Conservation (phyloP, 1,284 basidiomycete species). For the Pseudozyma pruni region DNA sequence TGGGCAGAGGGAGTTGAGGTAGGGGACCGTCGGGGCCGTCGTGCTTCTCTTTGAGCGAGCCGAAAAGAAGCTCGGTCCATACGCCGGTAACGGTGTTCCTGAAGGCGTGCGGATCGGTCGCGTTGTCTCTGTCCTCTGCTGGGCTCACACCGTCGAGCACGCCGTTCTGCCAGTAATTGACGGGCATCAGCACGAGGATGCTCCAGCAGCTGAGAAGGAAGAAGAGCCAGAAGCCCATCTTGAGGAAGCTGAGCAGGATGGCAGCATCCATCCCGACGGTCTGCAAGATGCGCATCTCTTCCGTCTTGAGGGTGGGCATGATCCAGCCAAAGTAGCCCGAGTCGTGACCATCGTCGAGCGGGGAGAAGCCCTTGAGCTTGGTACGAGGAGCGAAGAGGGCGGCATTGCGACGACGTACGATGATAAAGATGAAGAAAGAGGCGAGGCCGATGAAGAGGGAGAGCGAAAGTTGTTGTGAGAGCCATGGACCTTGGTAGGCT, state of each 20-base stretch:
- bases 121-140: constrained; percentile 48
- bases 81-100: constrained; percentile 19
- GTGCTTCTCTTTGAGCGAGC: constrained; percentile 15
- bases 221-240: constrained; percentile 92
- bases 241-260: constrained; percentile 92
- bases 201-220: constrained; percentile 77
- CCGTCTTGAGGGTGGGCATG: constrained; percentile 85
- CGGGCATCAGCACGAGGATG: constrained; percentile 64
- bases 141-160: constrained; percentile 66
- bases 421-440: constrained; percentile 87
- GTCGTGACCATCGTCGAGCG: constrained; percentile 79
- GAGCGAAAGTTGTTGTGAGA: constrained; percentile 86
- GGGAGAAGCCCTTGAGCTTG: constrained; percentile 92
- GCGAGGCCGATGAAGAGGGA: constrained; percentile 80
- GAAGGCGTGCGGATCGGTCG: constrained; percentile 13
- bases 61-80: constrained; percentile 32
- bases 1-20: constrained; percentile 50
- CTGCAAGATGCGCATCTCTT: constrained; percentile 92
- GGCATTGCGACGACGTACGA: constrained; percentile 86
- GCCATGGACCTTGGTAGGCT: constrained; percentile 78
- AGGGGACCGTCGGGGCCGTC: constrained; percentile 39
- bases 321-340: constrained; percentile 94
- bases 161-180: constrained; percentile 65
- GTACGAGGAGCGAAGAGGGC: constrained; percentile 90
- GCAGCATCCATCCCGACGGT: constrained; percentile 96